Evolutionary conservation across 345 rosid species (phyloP).

Genomic region (Citrus glauca): DNA sequence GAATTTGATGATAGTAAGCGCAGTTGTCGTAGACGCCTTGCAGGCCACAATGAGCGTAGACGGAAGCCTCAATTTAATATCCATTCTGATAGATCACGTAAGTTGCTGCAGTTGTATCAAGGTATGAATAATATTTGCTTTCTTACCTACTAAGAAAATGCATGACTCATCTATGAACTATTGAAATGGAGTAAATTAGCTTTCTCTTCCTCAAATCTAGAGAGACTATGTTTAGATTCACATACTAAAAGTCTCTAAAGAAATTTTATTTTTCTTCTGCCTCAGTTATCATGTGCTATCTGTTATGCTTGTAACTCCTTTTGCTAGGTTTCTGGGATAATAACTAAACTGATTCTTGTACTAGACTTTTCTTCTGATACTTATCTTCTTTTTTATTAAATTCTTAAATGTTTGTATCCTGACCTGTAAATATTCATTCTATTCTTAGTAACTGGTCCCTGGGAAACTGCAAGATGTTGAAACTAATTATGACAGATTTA

Average conservation of each 20-base stretch:
- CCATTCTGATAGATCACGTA: constrained; percentile 19
- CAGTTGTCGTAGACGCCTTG: constrained; percentile 45
- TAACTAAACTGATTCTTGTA: not conserved
- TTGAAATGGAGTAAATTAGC: not conserved
- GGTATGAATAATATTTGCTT: constrained; percentile 15
- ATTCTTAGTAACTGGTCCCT: not conserved
- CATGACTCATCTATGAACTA: not conserved
- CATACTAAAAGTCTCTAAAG: not conserved
- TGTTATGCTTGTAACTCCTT: not conserved
- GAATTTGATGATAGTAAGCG: constrained; percentile 50
- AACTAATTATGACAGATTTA: not conserved
- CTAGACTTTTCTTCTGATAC: not conserved
- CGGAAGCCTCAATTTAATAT: constrained; percentile 37
- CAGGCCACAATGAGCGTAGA: constrained; percentile 42
- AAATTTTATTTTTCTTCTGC: not conserved
- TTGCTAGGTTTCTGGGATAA: not conserved
- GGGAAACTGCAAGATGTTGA: not conserved
- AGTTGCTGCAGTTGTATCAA: constrained; percentile 26
- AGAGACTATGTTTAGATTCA: not conserved
- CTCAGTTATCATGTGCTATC: not conserved
- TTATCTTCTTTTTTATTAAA: not conserved
- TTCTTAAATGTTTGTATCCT: not conserved
- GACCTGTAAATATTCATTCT: not conserved
- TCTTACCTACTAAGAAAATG: not conserved
- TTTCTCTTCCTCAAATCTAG: not conserved